These are phyloP conservation scores for Herpetospermum pedunculosum DNA, from an alignment of 306 rosid species.

Conservation along the genomic window DNA sequence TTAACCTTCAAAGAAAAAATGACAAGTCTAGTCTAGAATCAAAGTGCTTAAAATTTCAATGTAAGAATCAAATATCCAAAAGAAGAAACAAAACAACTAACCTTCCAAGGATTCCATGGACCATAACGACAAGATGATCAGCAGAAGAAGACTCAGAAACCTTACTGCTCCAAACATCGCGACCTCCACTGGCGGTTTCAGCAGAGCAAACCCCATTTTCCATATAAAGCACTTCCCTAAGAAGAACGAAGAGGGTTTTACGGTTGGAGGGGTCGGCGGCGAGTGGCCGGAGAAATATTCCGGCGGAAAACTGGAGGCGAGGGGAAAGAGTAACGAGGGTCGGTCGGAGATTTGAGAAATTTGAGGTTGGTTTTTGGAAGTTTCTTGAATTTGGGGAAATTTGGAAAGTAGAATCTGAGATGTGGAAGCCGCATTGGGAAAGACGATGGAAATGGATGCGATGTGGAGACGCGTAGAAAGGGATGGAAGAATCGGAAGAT, in stretches of 20 bases:
- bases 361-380: background rate
- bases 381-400: no score
- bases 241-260: background rate
- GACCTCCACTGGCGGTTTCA: slow-evolving; percentile 42
- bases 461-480: no score
- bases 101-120: slow-evolving; percentile 88
- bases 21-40: no score
- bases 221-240: background rate
- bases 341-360: background rate
- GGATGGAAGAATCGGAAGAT: background rate
- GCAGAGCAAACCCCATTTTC: slow-evolving; percentile 42
- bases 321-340: no score
- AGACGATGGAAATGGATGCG: background rate
- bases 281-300: no score
- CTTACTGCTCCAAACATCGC: slow-evolving; percentile 57
- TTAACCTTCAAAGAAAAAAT: no score
- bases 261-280: no score
- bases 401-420: no score
- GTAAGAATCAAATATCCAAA: background rate
- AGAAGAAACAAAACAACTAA: background rate
- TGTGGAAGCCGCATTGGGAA: background rate
- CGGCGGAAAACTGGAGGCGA: no score
- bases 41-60: background rate
- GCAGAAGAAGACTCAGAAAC: slow-evolving; percentile 61
- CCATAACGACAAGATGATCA: slow-evolving; percentile 81